Evolutionary conservation across 2,329 filamentous ascomycete genomes (phyloP).

Genomic region (Colletotrichum sp.): DNA sequence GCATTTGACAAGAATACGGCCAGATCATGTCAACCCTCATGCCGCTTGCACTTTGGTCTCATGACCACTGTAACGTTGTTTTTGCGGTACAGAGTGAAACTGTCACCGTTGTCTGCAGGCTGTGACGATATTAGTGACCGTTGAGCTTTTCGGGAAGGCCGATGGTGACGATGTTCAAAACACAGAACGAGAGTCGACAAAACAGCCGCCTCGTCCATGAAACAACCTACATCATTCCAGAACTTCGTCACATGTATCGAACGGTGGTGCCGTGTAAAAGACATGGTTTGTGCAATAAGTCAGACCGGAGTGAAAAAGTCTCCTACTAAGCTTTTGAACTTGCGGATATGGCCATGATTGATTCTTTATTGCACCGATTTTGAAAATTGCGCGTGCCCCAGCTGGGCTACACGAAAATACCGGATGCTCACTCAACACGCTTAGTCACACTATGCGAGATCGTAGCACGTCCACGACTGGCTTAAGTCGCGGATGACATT

Average conservation of each 20-base stretch:
- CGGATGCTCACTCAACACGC: background rate
- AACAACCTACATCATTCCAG: background rate
- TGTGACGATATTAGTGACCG: background rate
- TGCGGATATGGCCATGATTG: rapidly evolving
- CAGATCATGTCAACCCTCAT: background rate
- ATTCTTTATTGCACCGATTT: rapidly evolving
- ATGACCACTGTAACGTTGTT: background rate
- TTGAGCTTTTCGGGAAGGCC: background rate
- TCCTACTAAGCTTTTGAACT: background rate
- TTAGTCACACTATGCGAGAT: background rate
- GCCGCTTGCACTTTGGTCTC: background rate
- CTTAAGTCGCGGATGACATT: background rate
- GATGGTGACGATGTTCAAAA: background rate
- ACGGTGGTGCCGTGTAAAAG: background rate
- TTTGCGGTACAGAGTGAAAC: background rate
- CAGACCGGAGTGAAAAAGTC: rapidly evolving
- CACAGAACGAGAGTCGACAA: background rate
- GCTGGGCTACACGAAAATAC: background rate
- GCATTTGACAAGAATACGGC: background rate
- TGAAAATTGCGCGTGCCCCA: rapidly evolving
- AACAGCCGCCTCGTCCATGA: background rate
- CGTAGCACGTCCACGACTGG: background rate
- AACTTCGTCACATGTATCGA: rapidly evolving
- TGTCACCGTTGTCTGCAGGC: background rate
- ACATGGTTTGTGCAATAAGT: background rate